Conservation (phyloP, 1,139 yeast species). For the Geotrichum europaeum region DNA sequence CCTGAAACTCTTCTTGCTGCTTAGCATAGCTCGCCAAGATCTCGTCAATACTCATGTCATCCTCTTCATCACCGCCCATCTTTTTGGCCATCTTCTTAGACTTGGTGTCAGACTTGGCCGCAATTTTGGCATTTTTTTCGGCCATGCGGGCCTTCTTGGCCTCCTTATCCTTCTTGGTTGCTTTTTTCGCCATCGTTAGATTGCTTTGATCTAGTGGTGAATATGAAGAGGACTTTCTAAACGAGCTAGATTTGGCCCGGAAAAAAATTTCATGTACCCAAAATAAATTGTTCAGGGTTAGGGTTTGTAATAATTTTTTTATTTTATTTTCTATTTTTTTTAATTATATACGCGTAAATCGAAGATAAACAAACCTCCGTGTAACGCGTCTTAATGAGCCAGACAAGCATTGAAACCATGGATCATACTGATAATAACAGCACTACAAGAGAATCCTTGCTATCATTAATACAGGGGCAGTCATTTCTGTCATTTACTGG, state of each 20-base stretch:
- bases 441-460: neutral
- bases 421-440: neutral
- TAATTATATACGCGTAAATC: neutral
- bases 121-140: slow-evolving; percentile 73
- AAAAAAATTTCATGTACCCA: neutral
- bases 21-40: slow-evolving; percentile 70
- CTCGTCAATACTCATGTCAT: slow-evolving; percentile 83
- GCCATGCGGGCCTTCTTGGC: slow-evolving; percentile 88
- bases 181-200: slow-evolving; percentile 69
- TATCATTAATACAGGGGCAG: neutral
- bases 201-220: neutral
- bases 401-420: neutral
- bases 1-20: slow-evolving; percentile 67
- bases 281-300: neutral
- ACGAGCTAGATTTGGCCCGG: neutral
- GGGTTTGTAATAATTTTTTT: neutral
- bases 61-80: slow-evolving; percentile 70
- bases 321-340: no score
- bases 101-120: slow-evolving; percentile 65
- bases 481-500: slow-evolving; percentile 3
- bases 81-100: slow-evolving; percentile 71
- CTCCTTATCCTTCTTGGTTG: slow-evolving; percentile 81
- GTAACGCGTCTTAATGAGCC: neutral
- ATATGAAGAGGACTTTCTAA: neutral
- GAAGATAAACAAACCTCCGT: neutral